Percentiles rank a stretch among this genome's conserved stretches.
phyloP scores from a whole-genome alignment of 176 grass and related monocot genomes.

The Carex kokanica region DNA sequence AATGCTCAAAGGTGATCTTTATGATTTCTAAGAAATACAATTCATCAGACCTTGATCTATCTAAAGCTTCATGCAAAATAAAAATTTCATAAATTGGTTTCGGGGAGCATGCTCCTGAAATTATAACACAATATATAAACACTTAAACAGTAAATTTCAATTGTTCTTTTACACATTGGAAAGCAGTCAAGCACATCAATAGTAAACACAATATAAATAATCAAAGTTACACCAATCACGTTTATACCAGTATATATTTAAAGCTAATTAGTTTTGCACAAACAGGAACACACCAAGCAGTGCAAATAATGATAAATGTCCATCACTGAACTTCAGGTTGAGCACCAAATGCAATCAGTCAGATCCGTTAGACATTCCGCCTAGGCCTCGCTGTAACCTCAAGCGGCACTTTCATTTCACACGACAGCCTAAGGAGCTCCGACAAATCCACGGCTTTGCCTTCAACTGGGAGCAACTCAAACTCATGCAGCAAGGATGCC shows the following conservation, averaged over 20 bases:
- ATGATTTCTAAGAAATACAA: background rate
- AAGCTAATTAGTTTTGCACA: background rate
- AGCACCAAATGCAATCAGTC: background rate
- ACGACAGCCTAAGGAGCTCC: slow-evolving; percentile 72
- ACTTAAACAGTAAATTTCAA: background rate
- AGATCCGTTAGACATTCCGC: slow-evolving; percentile 11
- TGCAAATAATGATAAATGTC: background rate
- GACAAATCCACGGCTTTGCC: slow-evolving; percentile 47
- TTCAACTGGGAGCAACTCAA: slow-evolving; percentile 46
- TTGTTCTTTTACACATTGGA: background rate
- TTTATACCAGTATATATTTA: background rate
- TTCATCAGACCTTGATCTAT: background rate
- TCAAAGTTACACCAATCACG: background rate
- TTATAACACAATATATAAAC: background rate
- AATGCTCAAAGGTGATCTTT: background rate
- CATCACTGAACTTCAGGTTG: background rate
- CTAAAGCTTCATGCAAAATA: background rate
- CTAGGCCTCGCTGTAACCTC: slow-evolving; percentile 46
- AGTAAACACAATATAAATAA: slow-evolving; percentile 1
- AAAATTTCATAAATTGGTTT: background rate
- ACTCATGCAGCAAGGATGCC: slow-evolving; percentile 73
- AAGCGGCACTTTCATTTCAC: slow-evolving; percentile 77
- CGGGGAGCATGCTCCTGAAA: background rate
- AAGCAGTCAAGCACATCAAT: slow-evolving; percentile 6
- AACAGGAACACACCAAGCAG: background rate